phyloP scores from a whole-genome alignment of 208 protist genomes.

The Trypanosoma caninum region DNA sequence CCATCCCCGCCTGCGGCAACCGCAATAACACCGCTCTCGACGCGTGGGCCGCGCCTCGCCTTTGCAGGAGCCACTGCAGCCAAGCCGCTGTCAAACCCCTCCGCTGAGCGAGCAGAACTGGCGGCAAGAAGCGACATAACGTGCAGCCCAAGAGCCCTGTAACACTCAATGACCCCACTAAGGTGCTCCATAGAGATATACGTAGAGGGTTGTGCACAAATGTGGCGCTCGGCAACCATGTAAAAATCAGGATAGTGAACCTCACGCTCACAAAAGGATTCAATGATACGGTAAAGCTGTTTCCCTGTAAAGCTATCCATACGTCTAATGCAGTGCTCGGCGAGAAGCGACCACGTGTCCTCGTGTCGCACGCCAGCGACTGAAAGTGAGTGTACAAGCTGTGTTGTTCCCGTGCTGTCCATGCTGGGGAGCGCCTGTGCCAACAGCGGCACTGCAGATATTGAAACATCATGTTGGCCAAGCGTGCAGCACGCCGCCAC shows the following conservation, averaged over 20 bases:
- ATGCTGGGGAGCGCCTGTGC: constrained; percentile 38
- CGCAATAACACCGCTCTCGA: background rate
- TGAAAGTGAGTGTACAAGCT: constrained; percentile 59
- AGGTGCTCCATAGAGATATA: constrained; percentile 61
- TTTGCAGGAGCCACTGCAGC: constrained; percentile 24
- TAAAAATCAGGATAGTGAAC: constrained; percentile 80
- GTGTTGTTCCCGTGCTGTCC: constrained; percentile 21
- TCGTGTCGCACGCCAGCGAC: constrained; percentile 40
- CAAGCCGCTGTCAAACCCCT: constrained; percentile 41
- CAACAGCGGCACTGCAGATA: constrained; percentile 54
- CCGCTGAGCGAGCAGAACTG: constrained; percentile 25
- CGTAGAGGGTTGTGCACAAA: constrained; percentile 32
- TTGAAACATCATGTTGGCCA: constrained; percentile 45
- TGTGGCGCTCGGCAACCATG: constrained; percentile 58
- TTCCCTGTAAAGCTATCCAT: constrained; percentile 54
- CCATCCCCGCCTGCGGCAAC: background rate
- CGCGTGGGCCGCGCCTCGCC: background rate
- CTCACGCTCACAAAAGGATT: constrained; percentile 44
- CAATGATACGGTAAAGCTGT: constrained; percentile 60
- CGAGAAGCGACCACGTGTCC: constrained; percentile 72
- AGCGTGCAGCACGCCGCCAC: constrained; percentile 69
- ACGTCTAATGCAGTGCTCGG: constrained; percentile 69
- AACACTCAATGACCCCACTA: constrained; percentile 55
- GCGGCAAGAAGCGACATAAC: constrained; percentile 54
- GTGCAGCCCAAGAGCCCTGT: constrained; percentile 58